Evolutionary conservation across 2,329 filamentous ascomycete species (phyloP).

Genomic region (Colletotrichum neosansevieriae): DNA sequence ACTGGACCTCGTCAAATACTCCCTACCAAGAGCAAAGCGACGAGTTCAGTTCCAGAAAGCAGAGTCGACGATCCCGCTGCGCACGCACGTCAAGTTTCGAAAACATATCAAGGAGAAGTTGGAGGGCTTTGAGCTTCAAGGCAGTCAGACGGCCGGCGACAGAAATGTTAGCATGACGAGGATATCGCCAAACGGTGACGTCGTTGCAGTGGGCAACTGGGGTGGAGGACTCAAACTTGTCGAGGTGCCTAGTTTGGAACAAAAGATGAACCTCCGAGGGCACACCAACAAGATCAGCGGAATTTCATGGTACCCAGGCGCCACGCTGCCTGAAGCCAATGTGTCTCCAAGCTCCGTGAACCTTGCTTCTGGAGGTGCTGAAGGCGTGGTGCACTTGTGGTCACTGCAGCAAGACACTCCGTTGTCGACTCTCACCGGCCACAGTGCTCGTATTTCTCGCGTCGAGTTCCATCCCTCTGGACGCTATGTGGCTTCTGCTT

Average conservation of each 20-base stretch:
- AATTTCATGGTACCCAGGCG: constrained; percentile 88
- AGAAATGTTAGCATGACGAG: constrained; percentile 91
- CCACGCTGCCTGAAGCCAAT: constrained; percentile 77
- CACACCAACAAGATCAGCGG: constrained; percentile 93
- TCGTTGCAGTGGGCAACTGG: constrained; percentile 93
- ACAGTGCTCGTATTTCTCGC: constrained; percentile 87
- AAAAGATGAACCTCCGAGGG: constrained; percentile 80
- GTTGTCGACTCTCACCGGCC: constrained; percentile 83
- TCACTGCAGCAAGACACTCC: constrained; percentile 89
- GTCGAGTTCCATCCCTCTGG: constrained; percentile 96
- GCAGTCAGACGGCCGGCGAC: constrained; percentile 92
- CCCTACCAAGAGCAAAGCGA: constrained; percentile 83
- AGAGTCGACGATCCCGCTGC: constrained; percentile 85
- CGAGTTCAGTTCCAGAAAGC: constrained; percentile 81
- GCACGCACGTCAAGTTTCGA: constrained; percentile 92
- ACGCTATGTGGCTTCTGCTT: constrained; percentile 89
- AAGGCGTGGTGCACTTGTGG: constrained; percentile 91
- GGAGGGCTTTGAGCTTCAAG: constrained; percentile 88
- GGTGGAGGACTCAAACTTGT: constrained; percentile 89
- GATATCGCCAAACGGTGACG: constrained; percentile 86
- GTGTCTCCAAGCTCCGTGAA: constrained; percentile 83
- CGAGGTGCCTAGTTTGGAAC: constrained; percentile 83
- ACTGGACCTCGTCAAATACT: constrained; percentile 83
- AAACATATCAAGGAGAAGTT: constrained; percentile 89
- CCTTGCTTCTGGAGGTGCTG: constrained; percentile 89